phyloP scores from a whole-genome alignment of 1,139 yeast genomes.

The Hyphopichia buzzinii region DNA sequence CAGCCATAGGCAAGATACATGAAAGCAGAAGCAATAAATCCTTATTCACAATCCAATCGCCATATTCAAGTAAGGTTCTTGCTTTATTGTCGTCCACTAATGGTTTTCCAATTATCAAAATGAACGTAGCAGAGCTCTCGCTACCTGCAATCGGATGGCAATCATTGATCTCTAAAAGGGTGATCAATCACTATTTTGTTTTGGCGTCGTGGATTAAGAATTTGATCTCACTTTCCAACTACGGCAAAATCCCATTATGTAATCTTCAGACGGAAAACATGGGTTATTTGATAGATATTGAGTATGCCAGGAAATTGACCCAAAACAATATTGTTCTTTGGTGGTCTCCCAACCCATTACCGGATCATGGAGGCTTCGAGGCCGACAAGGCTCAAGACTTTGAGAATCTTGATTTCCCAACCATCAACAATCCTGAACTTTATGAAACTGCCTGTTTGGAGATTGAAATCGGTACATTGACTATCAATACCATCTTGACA shows the following conservation, averaged over 20 bases:
- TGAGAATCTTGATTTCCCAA: conserved; percentile 68
- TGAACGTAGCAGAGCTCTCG: conserved; percentile 53
- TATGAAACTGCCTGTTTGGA: conserved; percentile 81
- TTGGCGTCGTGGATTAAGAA: conserved; percentile 74
- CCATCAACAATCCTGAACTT: conserved; percentile 75
- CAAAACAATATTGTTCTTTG: conserved; percentile 73
- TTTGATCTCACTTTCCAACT: conserved; percentile 62
- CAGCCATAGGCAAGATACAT: conserved; percentile 53
- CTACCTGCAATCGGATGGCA: conserved; percentile 92
- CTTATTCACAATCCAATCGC: conserved; percentile 72
- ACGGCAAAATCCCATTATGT: conserved; percentile 82
- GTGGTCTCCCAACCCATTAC: conserved; percentile 86
- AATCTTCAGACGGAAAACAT: conserved; percentile 75
- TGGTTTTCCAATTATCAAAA: conserved; percentile 65
- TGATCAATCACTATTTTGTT: conserved; percentile 70
- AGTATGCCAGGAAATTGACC: conserved; percentile 75
- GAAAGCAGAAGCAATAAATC: conserved; percentile 71
- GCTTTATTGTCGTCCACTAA: conserved; percentile 42
- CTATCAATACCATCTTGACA: conserved; percentile 82
- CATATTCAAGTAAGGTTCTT: conserved; percentile 48
- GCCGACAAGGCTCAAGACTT: conserved; percentile 52
- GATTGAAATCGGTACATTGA: conserved; percentile 71
- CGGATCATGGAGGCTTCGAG: conserved; percentile 87
- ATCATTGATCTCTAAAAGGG: conserved; percentile 59
- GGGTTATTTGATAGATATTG: conserved; percentile 78